Conservation (phyloP, 2,329 filamentous ascomycete genomes). For the Cladosporium sp. region DNA sequence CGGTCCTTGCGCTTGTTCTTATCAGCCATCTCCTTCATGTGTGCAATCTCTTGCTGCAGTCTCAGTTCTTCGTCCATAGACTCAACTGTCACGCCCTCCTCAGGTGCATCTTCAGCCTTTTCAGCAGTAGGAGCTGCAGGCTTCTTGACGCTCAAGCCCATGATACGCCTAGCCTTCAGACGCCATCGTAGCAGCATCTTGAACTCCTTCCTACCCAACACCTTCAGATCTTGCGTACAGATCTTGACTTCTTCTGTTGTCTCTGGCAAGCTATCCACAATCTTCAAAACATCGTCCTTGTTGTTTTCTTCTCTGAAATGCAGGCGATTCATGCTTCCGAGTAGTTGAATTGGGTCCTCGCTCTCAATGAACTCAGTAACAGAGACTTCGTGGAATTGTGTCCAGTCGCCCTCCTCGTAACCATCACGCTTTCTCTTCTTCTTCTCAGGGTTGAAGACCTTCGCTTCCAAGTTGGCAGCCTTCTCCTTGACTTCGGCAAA, state of each 20-base stretch:
- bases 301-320: constrained; percentile 74
- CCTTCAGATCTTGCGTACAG: constrained; percentile 79
- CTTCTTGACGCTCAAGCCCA: constrained; percentile 79
- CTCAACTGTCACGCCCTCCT: constrained; percentile 67
- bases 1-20: constrained; percentile 77
- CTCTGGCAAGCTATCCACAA: constrained; percentile 78
- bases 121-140: constrained; percentile 34
- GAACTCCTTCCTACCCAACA: constrained; percentile 91
- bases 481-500: constrained; percentile 87
- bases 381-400: constrained; percentile 81
- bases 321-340: constrained; percentile 79
- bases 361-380: constrained; percentile 95
- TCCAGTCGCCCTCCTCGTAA: constrained; percentile 95
- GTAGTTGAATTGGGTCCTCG: constrained; percentile 84
- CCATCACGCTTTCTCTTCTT: constrained; percentile 98
- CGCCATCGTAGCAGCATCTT: constrained; percentile 86
- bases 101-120: constrained; percentile 33
- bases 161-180: constrained; percentile 81
- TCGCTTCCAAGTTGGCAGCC: constrained; percentile 91
- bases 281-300: constrained; percentile 76
- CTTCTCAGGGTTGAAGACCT: constrained; percentile 93
- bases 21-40: constrained; percentile 72
- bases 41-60: constrained; percentile 82
- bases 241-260: constrained; percentile 77
- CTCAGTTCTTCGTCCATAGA: constrained; percentile 92